Evolutionary conservation across 345 rosid species (phyloP), one percentile per base, ranked within the genome.

Genomic region (Lagerstroemia speciosa): DNA sequence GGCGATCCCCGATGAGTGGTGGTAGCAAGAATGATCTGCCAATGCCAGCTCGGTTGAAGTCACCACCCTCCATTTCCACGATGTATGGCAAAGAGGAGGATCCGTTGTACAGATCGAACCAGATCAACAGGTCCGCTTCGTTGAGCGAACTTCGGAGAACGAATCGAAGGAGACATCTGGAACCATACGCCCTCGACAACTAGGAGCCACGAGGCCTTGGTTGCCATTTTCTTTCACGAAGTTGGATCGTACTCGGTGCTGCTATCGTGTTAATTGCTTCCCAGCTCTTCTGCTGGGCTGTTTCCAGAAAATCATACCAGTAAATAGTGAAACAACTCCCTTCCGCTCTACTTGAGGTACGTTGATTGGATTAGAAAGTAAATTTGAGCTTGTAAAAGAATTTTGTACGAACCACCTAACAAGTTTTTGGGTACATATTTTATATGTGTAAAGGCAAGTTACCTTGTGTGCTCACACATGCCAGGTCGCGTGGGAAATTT

Each of bases 91-190:
- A 69, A 60, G 72, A 65, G 64, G 41, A 53, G 15, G 71, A 73
- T 36, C 64, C 61, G 33, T 3, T 65, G 74, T 75, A 76, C 80
- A 83, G 76, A 57, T 71, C 76, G 36, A 77, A 68, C 72, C 80
- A 76, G 67, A 71, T 82, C 37, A 33, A 69, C 37, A 78, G 84
- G 76, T 83, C 90, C 67, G 78, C 79, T 53, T 81, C 89, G 11
- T 73, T 83, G 0, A 82, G 90, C 75, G 93, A 87, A 53, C 79
- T 75, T 72, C 62, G 83, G 36, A 82, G 73, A 48, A 11, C 32
- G 67, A 69, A 72, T 60, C 81, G 70, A 64, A 74, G 74, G 73
- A 78, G 78, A 62, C 82, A 74, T 38, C n/a, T 76, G 15, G 75
- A 73, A 57, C 70, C 57, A 46, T 79, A 67, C 50, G 79, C 70